phyloP scores from a whole-genome alignment of 371 early-diverging fungal species.

The Mortierella sp. region DNA sequence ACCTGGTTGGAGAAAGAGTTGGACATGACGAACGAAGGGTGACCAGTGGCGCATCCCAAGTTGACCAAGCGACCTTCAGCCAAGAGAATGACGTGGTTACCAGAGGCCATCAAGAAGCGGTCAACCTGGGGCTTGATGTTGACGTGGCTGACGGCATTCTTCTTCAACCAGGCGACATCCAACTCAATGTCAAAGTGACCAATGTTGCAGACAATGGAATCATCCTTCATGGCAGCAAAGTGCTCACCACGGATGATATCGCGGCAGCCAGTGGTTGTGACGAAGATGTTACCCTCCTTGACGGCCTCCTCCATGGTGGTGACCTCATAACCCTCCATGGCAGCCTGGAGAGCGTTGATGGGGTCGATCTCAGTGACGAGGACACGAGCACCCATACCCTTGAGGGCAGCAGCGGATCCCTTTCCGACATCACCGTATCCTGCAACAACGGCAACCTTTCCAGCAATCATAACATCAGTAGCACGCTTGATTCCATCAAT shows the following conservation, averaged over 20 bases:
- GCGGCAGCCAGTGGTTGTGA: constrained; percentile 99
- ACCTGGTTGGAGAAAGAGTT: constrained; percentile 99
- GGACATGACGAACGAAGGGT: constrained; percentile 98
- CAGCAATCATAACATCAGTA: constrained; percentile 99
- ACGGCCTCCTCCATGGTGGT: constrained; percentile 98
- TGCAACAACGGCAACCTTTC: constrained; percentile 98
- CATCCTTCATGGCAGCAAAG: constrained; percentile 96
- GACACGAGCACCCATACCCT: constrained; percentile 99
- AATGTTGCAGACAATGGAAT: constrained; percentile 99
- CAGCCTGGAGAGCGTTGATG: constrained; percentile 99
- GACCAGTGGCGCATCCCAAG: constrained; percentile 99
- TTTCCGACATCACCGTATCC: constrained; percentile 99
- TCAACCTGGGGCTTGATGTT: constrained; percentile 99
- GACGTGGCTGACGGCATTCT: constrained; percentile 87
- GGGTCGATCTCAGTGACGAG: constrained; percentile 98
- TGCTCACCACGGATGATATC: constrained; percentile 96
- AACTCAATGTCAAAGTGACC: constrained; percentile 99
- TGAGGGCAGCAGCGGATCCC: constrained; percentile 98
- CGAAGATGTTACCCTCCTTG: constrained; percentile 94
- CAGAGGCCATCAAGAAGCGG: constrained; percentile 94
- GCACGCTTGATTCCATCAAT: constrained; percentile 99
- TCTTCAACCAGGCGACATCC: constrained; percentile 99
- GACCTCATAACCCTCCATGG: constrained; percentile 98
- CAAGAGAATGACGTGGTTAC: constrained; percentile 95
- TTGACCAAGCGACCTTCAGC: constrained; percentile 99